Evolutionary conservation across 768 basidiomycete genomes (phyloP), one percentile per base, ranked within the genome.

Genomic region (Tylopilus balloui): DNA sequence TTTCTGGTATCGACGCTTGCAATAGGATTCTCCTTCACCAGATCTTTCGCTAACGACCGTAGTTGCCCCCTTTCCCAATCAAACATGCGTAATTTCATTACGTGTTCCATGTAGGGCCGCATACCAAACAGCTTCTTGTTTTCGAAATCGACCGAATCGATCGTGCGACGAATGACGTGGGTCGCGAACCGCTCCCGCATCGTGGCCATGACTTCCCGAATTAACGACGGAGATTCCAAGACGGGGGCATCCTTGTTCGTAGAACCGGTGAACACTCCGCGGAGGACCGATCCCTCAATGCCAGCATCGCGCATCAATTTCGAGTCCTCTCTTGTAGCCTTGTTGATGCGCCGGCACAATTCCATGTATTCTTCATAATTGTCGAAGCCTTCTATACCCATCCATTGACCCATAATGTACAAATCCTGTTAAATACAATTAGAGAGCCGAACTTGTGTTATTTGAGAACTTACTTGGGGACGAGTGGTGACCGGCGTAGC

Each of bases 11-110:
- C 43, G 2, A 21, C 0, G 12, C 20, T 9, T 2, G 45, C 19
- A 5, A 42, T 29, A 0, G 31, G 44, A 2, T 53, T 46, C 1
- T 11, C 55, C 50, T 69, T 24, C 32, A 58, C 19, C 3, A 53
- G 3, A 6, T 66, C 39, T 52, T 67, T 19, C 51, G 46, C 45
- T 1, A 52, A 43, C 1, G 0, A 14, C 3, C 28, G 11, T 0
- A 58, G 13, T 0, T 17, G 2, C 0, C 19, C 14, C 39, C 28
- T 37, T 14, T 58, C 55, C 55, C 52, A 56, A 0, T 53, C 45
- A 6, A 42, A 53, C 49, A 58, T 50, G 1, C 21, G 1, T 0
- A 58, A 14, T 4, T 10, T 13, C 0, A 56, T 20, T 1, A 19
- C 13, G 5, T 58, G 57, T 1, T 56, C 51, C 2, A 25, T 14